These are phyloP conservation scores for Przewalskia tangutica DNA, from an alignment of 257 asterid genomes.

Conservation along the genomic window DNA sequence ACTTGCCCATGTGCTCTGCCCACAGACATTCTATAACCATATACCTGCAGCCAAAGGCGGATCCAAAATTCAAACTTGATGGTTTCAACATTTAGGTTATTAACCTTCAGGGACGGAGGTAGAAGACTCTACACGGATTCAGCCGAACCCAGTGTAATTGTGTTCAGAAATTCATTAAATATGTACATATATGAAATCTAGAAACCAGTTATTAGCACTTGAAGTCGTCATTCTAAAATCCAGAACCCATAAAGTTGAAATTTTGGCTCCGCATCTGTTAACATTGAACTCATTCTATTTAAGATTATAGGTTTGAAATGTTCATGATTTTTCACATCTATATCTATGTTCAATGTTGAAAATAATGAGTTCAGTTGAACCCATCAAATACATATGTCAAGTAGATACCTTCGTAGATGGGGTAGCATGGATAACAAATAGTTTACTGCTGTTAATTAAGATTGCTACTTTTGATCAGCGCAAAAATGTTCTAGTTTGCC, in stretches of 20 bases:
- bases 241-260: too few relatives aligned
- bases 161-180: neutral
- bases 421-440: neutral
- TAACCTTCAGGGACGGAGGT: too few relatives aligned
- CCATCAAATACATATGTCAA: neutral
- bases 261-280: too few relatives aligned
- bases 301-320: neutral
- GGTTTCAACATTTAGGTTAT: neutral
- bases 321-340: neutral
- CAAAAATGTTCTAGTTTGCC: neutral
- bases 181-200: too few relatives aligned
- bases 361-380: neutral
- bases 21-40: conserved; percentile 86
- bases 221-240: too few relatives aligned
- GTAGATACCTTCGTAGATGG: neutral
- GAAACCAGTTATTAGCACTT: too few relatives aligned
- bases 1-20: conserved; percentile 61
- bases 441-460: neutral
- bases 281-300: too few relatives aligned
- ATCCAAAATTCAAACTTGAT: neutral
- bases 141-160: too few relatives aligned
- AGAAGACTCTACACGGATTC: too few relatives aligned
- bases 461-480: neutral
- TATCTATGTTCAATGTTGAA: neutral
- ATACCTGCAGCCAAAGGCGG: conserved; percentile 29